Evolutionary conservation across 768 basidiomycete species (phyloP), one percentile per base, ranked within the genome.

Genomic region (Lactifluus hygrophoroides): DNA sequence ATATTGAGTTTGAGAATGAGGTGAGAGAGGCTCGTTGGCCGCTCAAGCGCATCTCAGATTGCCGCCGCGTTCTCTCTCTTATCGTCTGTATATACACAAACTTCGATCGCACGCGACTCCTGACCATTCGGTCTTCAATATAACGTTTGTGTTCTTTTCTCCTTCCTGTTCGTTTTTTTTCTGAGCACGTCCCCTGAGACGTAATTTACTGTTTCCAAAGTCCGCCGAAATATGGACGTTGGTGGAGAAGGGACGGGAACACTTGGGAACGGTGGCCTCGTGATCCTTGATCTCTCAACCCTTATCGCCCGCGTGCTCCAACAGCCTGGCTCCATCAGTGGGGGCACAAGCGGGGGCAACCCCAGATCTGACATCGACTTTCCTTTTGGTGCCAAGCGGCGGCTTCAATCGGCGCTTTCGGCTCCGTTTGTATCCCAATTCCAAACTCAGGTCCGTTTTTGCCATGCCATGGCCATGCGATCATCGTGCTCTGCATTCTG

Each of bases 281-380:
- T 60, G 59, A 56, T 56, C 42, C 9, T 37, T 19, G 54, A 60
- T 60, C 59, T 60, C 28, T 30, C 21, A 14, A 60, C 54, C 49
- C 59, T 60, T 60, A 60, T 60, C 59, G 59, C 11, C 51, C 35
- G 27, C 13, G 27, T 38, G 13, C 40, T n/a, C 59, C 59, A 32
- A n/a, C 14, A 51, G 10, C 28, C 47, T 50, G 58, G 58, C 58
- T 54, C 58, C 52, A 42, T 48, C 17, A 32, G 16, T 28, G 17
- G 54, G 19, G 55, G 38, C 17, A 13, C 17, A 30, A 11, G 45
- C 14, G 25, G 40, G 42, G 49, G n/a, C n/a, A 13, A 60, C 59
- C 59, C 59, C 54, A 60, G 54, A 56, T 60, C 59, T 56, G 17
- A 17, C 32, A 1, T n/a, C 17, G 10, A 17, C 28, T 35, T 34